phyloP scores from a whole-genome alignment of 2,329 filamentous ascomycete species.

The Coniella vitis region DNA sequence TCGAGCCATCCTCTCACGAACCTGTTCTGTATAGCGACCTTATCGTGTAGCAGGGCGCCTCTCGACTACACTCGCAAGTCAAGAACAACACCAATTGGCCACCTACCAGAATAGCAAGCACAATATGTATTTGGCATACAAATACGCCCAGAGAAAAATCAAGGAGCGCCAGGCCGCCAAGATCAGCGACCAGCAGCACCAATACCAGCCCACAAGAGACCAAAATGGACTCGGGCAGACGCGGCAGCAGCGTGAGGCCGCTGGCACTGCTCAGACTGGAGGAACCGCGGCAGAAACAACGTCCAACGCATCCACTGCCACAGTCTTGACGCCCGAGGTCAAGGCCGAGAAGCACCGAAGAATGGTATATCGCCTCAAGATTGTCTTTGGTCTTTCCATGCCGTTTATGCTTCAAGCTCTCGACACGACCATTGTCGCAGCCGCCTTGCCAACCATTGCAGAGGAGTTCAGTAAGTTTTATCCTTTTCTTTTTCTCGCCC shows the following conservation, averaged over 20 bases:
- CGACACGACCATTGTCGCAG: constrained; percentile 57
- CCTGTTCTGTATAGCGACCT: no score
- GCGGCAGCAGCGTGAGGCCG: neutral
- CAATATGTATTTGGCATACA: constrained; percentile 20
- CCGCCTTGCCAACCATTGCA: constrained; percentile 55
- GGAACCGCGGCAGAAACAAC: neutral
- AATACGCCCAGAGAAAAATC: constrained; percentile 19
- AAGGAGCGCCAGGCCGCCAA: constrained; percentile 10
- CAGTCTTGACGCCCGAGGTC: constrained; percentile 17
- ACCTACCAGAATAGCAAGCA: no score
- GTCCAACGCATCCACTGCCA: neutral
- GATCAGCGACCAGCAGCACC: neutral
- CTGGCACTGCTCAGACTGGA: neutral
- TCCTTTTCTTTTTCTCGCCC: neutral
- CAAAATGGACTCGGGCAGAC: neutral
- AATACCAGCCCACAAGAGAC: no score
- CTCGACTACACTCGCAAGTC: no score
- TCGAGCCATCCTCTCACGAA: no score
- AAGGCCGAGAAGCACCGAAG: constrained; percentile 28
- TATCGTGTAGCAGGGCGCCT: no score
- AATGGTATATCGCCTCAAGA: constrained; percentile 46
- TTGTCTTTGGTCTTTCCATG: constrained; percentile 51
- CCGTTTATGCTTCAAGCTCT: constrained; percentile 57
- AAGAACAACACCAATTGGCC: no score
- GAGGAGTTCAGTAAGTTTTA: constrained; percentile 47